These are phyloP conservation scores for Tremella fuciformis DNA, from an alignment of 768 basidiomycete genomes.

Conservation along the genomic window DNA sequence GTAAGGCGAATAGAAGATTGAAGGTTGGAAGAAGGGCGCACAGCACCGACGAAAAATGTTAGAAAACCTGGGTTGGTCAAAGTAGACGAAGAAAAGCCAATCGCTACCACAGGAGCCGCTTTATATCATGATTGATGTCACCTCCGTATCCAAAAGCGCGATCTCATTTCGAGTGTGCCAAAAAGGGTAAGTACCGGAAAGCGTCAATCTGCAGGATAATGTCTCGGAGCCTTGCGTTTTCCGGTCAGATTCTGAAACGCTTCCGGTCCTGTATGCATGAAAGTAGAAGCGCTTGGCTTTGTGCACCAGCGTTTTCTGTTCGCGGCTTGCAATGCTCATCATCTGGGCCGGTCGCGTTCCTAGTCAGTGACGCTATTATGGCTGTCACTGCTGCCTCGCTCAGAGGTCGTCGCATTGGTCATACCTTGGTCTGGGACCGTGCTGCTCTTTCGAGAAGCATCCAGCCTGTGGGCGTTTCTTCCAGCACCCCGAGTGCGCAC, in stretches of 20 bases:
- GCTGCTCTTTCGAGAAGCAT: slow-evolving; percentile 36
- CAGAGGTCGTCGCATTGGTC: too few species aligned
- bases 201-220: background rate
- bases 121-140: background rate
- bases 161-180: background rate
- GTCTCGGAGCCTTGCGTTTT: background rate
- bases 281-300: background rate
- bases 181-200: background rate
- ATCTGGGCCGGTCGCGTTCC: background rate
- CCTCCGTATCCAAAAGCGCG: too few species aligned
- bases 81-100: background rate
- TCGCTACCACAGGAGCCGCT: background rate
- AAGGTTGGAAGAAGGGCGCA: background rate
- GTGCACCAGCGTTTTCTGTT: background rate
- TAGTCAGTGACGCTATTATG: slow-evolving; percentile 2
- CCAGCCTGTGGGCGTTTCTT: slow-evolving; percentile 55
- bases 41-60: background rate
- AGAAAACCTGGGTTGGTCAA: slow-evolving; percentile 6
- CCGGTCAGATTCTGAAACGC: background rate
- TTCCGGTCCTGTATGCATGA: background rate
- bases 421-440: too few species aligned
- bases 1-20: slow-evolving; percentile 10
- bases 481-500: slow-evolving; percentile 76
- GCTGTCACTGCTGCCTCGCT: too few species aligned
- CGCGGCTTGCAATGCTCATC: slow-evolving; percentile 1